phyloP scores from a whole-genome alignment of 805 yeast species.

The Peterozyma xylosa region DNA sequence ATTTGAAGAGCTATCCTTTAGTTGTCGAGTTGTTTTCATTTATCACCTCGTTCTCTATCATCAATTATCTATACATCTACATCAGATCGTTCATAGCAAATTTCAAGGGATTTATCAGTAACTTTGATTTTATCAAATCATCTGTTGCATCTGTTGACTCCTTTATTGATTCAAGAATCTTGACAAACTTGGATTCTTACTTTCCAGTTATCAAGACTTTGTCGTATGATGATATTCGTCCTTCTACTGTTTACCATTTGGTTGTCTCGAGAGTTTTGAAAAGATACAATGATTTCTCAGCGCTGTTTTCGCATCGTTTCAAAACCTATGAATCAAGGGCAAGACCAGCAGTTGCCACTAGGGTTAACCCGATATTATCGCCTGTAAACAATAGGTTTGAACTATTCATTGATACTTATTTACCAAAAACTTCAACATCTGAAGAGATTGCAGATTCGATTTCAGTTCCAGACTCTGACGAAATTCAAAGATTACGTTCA shows the following conservation, averaged over 20 bases:
- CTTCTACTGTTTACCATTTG: neutral
- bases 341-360: conserved; percentile 11
- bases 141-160: conserved; percentile 17
- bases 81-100: conserved; percentile 9
- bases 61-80: conserved; percentile 12
- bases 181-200: conserved; percentile 19
- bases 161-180: conserved; percentile 12
- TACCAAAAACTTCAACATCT: conserved; percentile 16
- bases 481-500: conserved; percentile 18
- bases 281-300: neutral
- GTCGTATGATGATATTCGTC: neutral
- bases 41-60: conserved; percentile 11
- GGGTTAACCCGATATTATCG: conserved; percentile 19
- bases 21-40: conserved; percentile 16
- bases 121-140: conserved; percentile 13
- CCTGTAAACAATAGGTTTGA: conserved; percentile 23
- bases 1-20: conserved; percentile 23
- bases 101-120: conserved; percentile 11
- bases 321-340: neutral
- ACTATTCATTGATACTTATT: conserved; percentile 15
- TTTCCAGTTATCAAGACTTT: conserved; percentile 18
- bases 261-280: neutral
- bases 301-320: too few relatives aligned
- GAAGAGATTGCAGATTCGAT: conserved; percentile 4
- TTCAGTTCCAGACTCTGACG: conserved; percentile 10